Conservation (phyloP, 2,329 filamentous ascomycete species). For the Ceratocystis papillata region DNA sequence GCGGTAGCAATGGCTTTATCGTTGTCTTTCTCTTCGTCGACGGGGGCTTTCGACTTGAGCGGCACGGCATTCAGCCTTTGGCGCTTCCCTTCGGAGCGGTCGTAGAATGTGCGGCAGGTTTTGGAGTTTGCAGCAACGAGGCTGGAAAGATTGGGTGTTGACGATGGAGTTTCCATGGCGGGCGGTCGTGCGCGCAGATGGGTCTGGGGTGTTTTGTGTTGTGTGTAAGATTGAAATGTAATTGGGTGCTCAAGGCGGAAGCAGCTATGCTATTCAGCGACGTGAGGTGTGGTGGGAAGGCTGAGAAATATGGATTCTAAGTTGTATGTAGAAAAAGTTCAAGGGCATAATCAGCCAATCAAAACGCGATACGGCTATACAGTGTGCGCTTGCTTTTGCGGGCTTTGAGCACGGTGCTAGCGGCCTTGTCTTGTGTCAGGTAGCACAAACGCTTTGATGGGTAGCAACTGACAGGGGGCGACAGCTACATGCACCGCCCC, state of each 20-base stretch:
- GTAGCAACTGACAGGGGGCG: background rate
- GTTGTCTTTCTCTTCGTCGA: background rate
- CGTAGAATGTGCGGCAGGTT: conserved; percentile 22
- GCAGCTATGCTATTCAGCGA: background rate
- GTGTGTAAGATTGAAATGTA: background rate
- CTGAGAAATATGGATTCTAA: background rate
- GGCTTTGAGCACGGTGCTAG: background rate
- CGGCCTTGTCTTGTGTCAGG: background rate
- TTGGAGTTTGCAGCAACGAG: conserved; percentile 24
- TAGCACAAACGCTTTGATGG: background rate
- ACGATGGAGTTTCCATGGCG: conserved; percentile 20
- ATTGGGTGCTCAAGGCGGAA: background rate
- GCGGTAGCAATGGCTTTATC: conserved; percentile 31
- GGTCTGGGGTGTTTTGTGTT: background rate
- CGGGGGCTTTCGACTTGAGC: conserved; percentile 23
- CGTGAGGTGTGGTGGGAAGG: background rate
- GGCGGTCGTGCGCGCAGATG: background rate
- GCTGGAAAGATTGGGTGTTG: conserved; percentile 20
- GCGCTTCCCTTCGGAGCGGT: conserved; percentile 31
- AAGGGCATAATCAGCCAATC: background rate
- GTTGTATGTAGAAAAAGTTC: background rate
- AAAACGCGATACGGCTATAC: background rate
- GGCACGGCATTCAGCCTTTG: conserved; percentile 33
- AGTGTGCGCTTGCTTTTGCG: background rate
- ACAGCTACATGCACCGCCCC: too few species aligned